Percentiles rank a stretch among this genome's conserved stretches.
phyloP scores from a whole-genome alignment of 2,329 filamentous ascomycete genomes.

The Lasiodiplodia sp. region DNA sequence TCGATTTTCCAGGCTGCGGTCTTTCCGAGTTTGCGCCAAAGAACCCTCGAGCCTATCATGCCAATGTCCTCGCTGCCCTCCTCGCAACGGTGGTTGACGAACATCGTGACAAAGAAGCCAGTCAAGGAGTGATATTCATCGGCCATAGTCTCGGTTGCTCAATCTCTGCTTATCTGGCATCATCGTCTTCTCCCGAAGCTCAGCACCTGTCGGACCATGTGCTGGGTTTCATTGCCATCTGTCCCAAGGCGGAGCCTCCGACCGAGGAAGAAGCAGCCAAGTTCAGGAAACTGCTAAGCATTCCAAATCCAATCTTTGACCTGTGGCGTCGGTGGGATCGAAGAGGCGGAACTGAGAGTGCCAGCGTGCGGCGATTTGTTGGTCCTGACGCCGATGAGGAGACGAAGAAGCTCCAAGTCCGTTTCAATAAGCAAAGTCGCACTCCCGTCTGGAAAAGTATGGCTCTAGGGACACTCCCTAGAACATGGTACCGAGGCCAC shows the following conservation, averaged over 20 bases:
- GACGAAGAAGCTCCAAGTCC: slow-evolving; percentile 71
- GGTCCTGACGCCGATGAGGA: slow-evolving; percentile 71
- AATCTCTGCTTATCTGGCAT: slow-evolving; percentile 75
- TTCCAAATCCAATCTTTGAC: slow-evolving; percentile 78
- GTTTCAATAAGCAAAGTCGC: slow-evolving; percentile 82
- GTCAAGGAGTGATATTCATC: slow-evolving; percentile 79
- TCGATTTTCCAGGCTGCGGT: slow-evolving; percentile 92
- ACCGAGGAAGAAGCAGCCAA: slow-evolving; percentile 59
- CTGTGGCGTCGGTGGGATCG: slow-evolving; percentile 80
- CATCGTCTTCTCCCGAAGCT: slow-evolving; percentile 60
- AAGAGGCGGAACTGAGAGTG: slow-evolving; percentile 77
- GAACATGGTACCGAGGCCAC: slow-evolving; percentile 47
- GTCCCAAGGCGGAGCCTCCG: slow-evolving; percentile 73
- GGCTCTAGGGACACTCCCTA: slow-evolving; percentile 74
- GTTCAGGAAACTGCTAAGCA: slow-evolving; percentile 66
- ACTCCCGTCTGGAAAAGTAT: slow-evolving; percentile 85
- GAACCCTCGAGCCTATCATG: slow-evolving; percentile 79
- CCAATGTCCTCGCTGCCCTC: slow-evolving; percentile 76
- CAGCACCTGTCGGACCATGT: slow-evolving; percentile 68
- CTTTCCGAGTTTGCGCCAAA: slow-evolving; percentile 75
- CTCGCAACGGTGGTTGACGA: slow-evolving; percentile 77
- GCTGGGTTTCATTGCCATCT: slow-evolving; percentile 81
- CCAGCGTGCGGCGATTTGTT: slow-evolving; percentile 80
- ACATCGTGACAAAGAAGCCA: slow-evolving; percentile 69
- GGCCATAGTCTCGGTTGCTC: slow-evolving; percentile 92